These are phyloP conservation scores for Acanthamoeba healyi DNA, from an alignment of 208 protist species.

Conservation along the genomic window DNA sequence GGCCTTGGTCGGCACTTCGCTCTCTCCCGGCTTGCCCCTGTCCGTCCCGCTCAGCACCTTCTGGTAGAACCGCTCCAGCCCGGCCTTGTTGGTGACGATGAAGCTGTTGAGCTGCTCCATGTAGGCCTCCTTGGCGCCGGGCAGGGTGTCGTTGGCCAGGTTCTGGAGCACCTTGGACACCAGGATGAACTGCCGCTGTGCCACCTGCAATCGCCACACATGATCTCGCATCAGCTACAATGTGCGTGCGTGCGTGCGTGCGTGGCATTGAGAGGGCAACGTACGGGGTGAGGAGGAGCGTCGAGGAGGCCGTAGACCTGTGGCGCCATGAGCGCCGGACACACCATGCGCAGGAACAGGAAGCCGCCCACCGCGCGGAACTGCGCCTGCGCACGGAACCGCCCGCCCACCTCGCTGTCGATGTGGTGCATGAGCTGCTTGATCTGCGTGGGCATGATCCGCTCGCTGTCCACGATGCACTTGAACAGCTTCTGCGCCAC, in stretches of 20 bases:
- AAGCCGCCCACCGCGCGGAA: conserved; percentile 31
- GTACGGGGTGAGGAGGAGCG: not conserved
- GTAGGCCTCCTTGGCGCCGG: not conserved
- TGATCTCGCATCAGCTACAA: too few species aligned
- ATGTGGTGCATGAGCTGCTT: not conserved
- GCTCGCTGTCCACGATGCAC: conserved; percentile 8
- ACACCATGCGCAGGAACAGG: conserved; percentile 57
- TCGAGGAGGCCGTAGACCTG: conserved; percentile 44
- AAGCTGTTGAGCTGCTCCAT: conserved; percentile 23
- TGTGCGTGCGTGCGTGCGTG: not conserved
- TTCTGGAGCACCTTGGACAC: not conserved
- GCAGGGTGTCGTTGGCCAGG: not conserved
- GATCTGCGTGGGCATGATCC: not conserved
- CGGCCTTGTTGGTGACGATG: not conserved
- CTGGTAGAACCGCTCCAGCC: not conserved
- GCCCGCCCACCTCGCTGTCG: not conserved
- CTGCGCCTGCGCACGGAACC: not conserved
- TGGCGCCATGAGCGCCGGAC: conserved; percentile 29
- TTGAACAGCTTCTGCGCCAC: conserved; percentile 69
- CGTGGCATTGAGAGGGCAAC: not conserved
- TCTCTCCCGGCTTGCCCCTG: not conserved
- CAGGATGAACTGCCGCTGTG: not conserved
- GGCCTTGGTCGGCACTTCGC: not conserved
- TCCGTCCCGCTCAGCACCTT: not conserved
- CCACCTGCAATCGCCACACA: too few species aligned